A percentile compares a stretch with the other conserved stretches of the same genome.
Evolutionary conservation across 2,329 filamentous ascomycete species (phyloP).

Genomic region (Phoma herbarum): DNA sequence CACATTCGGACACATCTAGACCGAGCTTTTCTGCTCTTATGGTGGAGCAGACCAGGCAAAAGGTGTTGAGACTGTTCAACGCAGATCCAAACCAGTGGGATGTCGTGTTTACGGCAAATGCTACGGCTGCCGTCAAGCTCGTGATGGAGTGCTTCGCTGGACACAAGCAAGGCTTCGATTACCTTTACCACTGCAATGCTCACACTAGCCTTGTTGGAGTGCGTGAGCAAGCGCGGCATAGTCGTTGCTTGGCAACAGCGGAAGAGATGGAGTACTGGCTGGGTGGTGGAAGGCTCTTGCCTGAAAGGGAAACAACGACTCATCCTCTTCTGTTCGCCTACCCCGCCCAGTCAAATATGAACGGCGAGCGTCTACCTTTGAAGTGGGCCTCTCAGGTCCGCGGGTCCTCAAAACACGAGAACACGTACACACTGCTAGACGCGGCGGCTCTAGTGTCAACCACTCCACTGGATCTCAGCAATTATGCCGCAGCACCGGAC

Average conservation of each 20-base stretch:
- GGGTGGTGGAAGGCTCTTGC: background rate
- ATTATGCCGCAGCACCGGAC: conserved; percentile 72
- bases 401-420: conserved; percentile 51
- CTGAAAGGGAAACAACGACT: conserved; percentile 21
- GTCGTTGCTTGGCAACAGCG: conserved; percentile 71
- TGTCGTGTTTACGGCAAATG: conserved; percentile 90
- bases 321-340: conserved; percentile 71
- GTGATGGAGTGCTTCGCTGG: conserved; percentile 79
- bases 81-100: conserved; percentile 84
- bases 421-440: conserved; percentile 74
- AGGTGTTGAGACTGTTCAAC: conserved; percentile 74
- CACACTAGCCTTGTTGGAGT: conserved; percentile 89
- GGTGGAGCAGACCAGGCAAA: conserved; percentile 57
- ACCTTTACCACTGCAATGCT: conserved; percentile 80
- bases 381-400: conserved; percentile 59
- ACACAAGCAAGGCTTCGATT: conserved; percentile 72
- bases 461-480: conserved; percentile 63
- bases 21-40: conserved; percentile 66
- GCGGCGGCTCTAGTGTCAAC: conserved; percentile 73
- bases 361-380: conserved; percentile 77
- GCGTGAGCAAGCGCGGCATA: conserved; percentile 70
- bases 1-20: conserved; percentile 70
- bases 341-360: conserved; percentile 92
- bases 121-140: conserved; percentile 87
- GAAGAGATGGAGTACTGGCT: conserved; percentile 73